Evolutionary conservation across 768 basidiomycete genomes (phyloP).

Genomic region (Paxillus rubicundulus): DNA sequence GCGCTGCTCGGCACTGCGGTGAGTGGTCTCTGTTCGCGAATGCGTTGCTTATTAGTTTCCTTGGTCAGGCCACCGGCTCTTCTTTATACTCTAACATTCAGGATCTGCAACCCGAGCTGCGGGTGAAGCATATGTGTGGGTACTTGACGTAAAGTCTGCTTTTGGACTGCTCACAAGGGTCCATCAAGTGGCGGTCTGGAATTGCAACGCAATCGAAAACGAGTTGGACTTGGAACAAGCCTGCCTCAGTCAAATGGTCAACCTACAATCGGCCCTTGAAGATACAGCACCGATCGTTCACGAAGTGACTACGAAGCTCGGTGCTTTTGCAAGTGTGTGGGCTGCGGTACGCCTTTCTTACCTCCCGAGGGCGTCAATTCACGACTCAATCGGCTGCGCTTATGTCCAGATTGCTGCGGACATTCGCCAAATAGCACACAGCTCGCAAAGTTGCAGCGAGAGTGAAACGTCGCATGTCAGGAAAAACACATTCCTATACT

Average conservation of each 20-base stretch:
- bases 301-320: slow-evolving; percentile 16
- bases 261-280: slow-evolving; percentile 10
- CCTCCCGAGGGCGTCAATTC: background rate
- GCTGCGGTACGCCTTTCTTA: background rate
- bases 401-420: slow-evolving; percentile 19
- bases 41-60: background rate
- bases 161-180: background rate
- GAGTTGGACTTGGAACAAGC: slow-evolving; percentile 12
- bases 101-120: slow-evolving; percentile 4
- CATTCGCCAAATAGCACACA: slow-evolving; percentile 9
- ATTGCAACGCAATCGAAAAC: slow-evolving; percentile 4
- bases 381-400: background rate
- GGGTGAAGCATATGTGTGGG: slow-evolving; percentile 9
- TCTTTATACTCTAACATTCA: slow-evolving; percentile 4
- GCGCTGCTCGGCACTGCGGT: slow-evolving; percentile 3
- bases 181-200: slow-evolving; percentile 6
- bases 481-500: background rate
- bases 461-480: slow-evolving; percentile 14
- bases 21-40: background rate
- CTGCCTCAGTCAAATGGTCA: slow-evolving; percentile 14
- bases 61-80: too few species aligned
- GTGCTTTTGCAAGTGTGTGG: slow-evolving; percentile 18
- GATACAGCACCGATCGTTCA: slow-evolving; percentile 15
- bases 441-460: slow-evolving; percentile 5
- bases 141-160: background rate